Evolutionary conservation across 768 basidiomycete species (phyloP).

Genomic region (Leccinum obscurum): DNA sequence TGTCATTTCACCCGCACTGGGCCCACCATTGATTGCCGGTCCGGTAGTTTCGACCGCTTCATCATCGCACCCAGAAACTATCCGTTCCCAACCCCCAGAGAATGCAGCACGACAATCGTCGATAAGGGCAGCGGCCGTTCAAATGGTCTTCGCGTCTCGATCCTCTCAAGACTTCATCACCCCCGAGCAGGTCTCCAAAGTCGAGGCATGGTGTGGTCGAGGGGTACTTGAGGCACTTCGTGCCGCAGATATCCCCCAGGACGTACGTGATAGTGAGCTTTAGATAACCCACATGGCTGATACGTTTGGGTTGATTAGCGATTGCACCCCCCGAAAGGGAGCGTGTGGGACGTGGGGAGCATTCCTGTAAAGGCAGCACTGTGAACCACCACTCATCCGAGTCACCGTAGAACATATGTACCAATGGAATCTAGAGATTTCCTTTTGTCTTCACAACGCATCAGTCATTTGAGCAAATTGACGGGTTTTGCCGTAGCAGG

Average conservation of each 20-base stretch:
- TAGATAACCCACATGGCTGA: constrained; percentile 12
- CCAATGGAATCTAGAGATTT: constrained; percentile 5
- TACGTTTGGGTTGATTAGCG: constrained; percentile 36
- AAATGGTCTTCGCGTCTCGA: constrained; percentile 82
- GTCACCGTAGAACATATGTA: background rate
- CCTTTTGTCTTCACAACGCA: constrained; percentile 1
- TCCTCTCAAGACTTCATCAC: constrained; percentile 73
- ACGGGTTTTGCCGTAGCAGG: constrained; percentile 1
- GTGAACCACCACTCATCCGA: constrained; percentile 5
- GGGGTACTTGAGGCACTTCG: constrained; percentile 60
- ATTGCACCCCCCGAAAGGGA: constrained; percentile 53
- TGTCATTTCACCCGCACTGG: constrained; percentile 23
- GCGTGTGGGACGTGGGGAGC: constrained; percentile 49
- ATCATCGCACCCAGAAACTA: constrained; percentile 10
- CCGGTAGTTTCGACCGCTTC: constrained; percentile 38
- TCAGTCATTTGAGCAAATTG: background rate
- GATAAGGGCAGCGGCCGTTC: constrained; percentile 76
- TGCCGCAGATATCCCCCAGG: constrained; percentile 45
- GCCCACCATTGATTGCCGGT: constrained; percentile 46
- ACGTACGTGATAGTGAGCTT: constrained; percentile 39
- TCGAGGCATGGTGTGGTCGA: constrained; percentile 63
- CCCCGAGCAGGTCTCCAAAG: constrained; percentile 56
- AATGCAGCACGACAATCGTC: constrained; percentile 20
- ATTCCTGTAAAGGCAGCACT: constrained; percentile 9
- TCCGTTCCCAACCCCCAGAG: constrained; percentile 1